Base-by-base conservation (phyloP, 306 rosid species). In the Gillenia trifoliata region DNA sequence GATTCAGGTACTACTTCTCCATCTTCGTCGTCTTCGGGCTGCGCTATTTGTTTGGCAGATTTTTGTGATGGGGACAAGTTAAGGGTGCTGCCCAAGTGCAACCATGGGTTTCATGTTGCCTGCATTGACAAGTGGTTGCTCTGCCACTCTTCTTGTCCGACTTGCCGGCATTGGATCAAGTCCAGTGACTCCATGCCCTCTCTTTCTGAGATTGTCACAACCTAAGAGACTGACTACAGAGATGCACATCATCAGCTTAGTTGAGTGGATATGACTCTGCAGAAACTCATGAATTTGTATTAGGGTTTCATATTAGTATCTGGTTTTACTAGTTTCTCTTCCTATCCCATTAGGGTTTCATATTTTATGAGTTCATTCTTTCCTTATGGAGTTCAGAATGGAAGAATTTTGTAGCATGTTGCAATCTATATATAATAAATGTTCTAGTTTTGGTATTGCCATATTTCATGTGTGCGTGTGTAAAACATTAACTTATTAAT, bases 101-200 rank as follows among this genome's bases (percentile, higher is more conserved):
- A 74, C 66, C 98, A 93, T 59, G 77, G 81, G 49, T 93, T 88
- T 68, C 98, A 93, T 78, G 87, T 89, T 41, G 78, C 10, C 41
- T 93, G 98, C 83, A 85, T 91, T 72, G 97, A 91, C 82, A 85
- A 81, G 71, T 93, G 97, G 97, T 77, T 93, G 15, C 80, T 85
- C 34, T 81, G 85, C 70, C 93, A 86, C 85, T 93, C 97, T 66
- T 91, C 95, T 73, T 93, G 97, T 68, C 98, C 98, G 31, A 89
- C 92, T 75, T 93, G 98, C 83, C 77, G 96, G 67, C 79, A 90
- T 22, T 22, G 66, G 65, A 80, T 85, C 65, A 85, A 76, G 79
- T 65, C 80, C 56, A 65, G 74, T 72, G 80, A 45, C 49, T 43
- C 40, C 73, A 45, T 13, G 79, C 74, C 36, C 60, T 30, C 60